Percentiles rank a stretch among this genome's conserved stretches.
These are phyloP conservation scores for Dittrichia graveolens DNA, from an alignment of 129 eudicot species.

Conservation along the genomic window DNA sequence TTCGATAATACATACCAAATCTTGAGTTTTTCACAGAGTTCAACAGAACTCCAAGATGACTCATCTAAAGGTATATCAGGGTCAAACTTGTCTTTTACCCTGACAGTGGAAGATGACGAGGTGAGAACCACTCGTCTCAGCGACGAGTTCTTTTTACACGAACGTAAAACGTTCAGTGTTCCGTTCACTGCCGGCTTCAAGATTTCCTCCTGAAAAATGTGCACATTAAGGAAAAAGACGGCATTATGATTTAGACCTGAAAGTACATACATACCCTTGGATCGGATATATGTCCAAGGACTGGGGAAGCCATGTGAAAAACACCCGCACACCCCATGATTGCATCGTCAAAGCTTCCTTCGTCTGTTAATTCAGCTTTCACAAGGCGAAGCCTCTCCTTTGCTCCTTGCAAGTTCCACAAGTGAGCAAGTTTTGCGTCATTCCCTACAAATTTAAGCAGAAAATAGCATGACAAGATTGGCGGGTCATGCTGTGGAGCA, in stretches of 20 bases:
- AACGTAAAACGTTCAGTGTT: slow-evolving; percentile 81
- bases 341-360: slow-evolving; percentile 85
- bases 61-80: slow-evolving; percentile 62
- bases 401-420: slow-evolving; percentile 85
- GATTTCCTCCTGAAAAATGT: slow-evolving; percentile 57
- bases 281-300: slow-evolving; percentile 48
- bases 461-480: neutral
- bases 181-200: slow-evolving; percentile 84
- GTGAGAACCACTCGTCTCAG: slow-evolving; percentile 84
- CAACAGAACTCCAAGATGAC: slow-evolving; percentile 83
- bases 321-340: slow-evolving; percentile 80
- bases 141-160: slow-evolving; percentile 80
- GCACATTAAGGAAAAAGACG: neutral
- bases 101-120: slow-evolving; percentile 83
- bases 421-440: slow-evolving; percentile 65
- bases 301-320: slow-evolving; percentile 96
- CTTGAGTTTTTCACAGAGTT: slow-evolving; percentile 66
- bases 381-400: slow-evolving; percentile 74
- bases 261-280: slow-evolving; percentile 48
- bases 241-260: neutral
- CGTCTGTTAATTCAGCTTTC: slow-evolving; percentile 69
- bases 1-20: slow-evolving; percentile 85
- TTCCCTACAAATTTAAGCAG: slow-evolving; percentile 45
- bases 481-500: neutral
- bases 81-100: slow-evolving; percentile 61